Percentiles rank a stretch among this genome's conserved stretches.
Evolutionary conservation across 805 yeast genomes (phyloP).

Genomic region (Sporopachydermia quercuum): DNA sequence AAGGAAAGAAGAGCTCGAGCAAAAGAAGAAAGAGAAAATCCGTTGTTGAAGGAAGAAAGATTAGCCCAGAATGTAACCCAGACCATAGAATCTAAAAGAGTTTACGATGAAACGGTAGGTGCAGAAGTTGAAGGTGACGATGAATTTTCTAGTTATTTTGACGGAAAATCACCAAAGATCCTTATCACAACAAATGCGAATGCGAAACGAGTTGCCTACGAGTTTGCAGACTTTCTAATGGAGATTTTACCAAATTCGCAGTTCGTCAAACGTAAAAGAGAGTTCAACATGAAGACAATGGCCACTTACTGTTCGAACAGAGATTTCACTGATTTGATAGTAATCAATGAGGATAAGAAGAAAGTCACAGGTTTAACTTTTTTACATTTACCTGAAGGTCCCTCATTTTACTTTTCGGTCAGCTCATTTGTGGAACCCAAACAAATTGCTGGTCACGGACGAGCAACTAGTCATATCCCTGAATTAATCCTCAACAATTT

Average conservation of each 20-base stretch:
- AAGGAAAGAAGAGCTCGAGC: slow-evolving; percentile 67
- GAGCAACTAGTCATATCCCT: slow-evolving; percentile 81
- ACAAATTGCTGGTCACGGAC: slow-evolving; percentile 75
- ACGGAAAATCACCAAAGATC: slow-evolving; percentile 62
- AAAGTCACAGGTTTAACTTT: slow-evolving; percentile 83
- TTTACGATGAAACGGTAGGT: slow-evolving; percentile 68
- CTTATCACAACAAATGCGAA: slow-evolving; percentile 77
- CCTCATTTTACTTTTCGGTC: slow-evolving; percentile 82
- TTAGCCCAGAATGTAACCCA: slow-evolving; percentile 62
- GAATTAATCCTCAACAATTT: slow-evolving; percentile 87
- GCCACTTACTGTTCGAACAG: slow-evolving; percentile 69
- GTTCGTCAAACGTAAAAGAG: slow-evolving; percentile 76
- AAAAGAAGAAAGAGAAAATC: slow-evolving; percentile 74
- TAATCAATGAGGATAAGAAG: slow-evolving; percentile 89
- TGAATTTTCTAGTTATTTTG: slow-evolving; percentile 47
- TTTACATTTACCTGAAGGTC: slow-evolving; percentile 89
- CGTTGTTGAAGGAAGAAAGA: slow-evolving; percentile 70
- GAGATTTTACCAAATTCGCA: slow-evolving; percentile 77
- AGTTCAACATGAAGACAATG: slow-evolving; percentile 76
- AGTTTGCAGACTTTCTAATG: slow-evolving; percentile 73
- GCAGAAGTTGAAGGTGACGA: slow-evolving; percentile 29
- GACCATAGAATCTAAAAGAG: slow-evolving; percentile 74
- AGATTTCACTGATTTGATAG: slow-evolving; percentile 75
- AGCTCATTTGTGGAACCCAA: slow-evolving; percentile 65
- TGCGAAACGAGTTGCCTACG: slow-evolving; percentile 78